Conservation (phyloP, 345 rosid species). For the Eutrema heterophyllum region DNA sequence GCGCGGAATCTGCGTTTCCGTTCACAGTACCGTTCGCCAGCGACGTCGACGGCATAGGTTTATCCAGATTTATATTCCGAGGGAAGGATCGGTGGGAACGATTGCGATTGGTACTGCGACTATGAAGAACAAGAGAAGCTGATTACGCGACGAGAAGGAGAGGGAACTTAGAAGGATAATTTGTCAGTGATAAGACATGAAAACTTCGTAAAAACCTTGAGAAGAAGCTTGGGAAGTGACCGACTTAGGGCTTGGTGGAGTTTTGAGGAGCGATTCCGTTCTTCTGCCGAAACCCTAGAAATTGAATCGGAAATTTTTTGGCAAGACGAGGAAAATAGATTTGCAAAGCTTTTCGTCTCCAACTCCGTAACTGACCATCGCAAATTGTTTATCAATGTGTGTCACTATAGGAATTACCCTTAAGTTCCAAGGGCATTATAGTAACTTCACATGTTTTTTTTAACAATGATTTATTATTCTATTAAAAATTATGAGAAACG, state of each 20-base stretch:
- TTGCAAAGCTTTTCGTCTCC: constrained; percentile 6
- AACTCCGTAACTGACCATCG: constrained; percentile 24
- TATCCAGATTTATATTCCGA: constrained; percentile 25
- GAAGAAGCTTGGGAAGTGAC: constrained; percentile 5
- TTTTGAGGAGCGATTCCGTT: background rate
- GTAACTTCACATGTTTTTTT: background rate
- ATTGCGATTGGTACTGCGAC: constrained; percentile 44
- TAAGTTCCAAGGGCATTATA: background rate
- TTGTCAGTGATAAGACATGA: constrained; percentile 65
- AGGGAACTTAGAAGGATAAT: constrained; percentile 35
- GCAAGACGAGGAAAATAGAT: constrained; percentile 12
- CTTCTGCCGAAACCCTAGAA: constrained; percentile 27
- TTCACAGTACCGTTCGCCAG: constrained; percentile 25
- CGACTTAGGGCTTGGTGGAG: constrained; percentile 10
- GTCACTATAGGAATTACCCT: background rate
- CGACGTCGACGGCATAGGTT: constrained; percentile 26
- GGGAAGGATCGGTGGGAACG: constrained; percentile 33
- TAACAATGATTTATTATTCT: too few relatives aligned
- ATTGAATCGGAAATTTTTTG: background rate
- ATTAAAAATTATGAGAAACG: too few relatives aligned
- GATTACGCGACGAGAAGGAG: constrained; percentile 32
- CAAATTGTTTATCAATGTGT: constrained; percentile 11
- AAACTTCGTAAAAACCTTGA: constrained; percentile 43
- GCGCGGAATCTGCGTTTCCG: constrained; percentile 26
- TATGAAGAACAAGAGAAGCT: constrained; percentile 32